Evolutionary conservation across 371 early-diverging fungal species (phyloP), one percentile per base, ranked within the genome.

Genomic region (Actinomortierella wolfii): DNA sequence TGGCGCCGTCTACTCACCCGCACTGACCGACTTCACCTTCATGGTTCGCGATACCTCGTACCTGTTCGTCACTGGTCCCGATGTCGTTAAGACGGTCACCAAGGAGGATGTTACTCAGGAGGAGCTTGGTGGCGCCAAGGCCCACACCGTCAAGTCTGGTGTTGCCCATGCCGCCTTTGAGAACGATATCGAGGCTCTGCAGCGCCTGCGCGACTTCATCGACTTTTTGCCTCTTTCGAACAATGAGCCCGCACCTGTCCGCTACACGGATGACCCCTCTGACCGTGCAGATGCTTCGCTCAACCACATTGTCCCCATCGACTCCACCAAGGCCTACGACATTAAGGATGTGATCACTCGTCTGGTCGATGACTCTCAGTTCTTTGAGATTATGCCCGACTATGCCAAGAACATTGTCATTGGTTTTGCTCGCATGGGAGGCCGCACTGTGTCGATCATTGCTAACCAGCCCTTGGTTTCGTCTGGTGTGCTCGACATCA

Each of bases 31-130:
- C 65, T 96, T 96, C 61, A 94, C 92, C 0, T 94, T 97, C 67
- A 97, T 97, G 98, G 97, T 97, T 7, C 85, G 90, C 21, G 94
- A 95, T 67, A 92, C 95, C 2, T 96, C 97, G n/a, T 92, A 96
- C 77, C 86, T 97, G 67, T 97, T 96, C 80, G 98, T 97, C 48
- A 97, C 98, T 3, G 98, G 98, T 11, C 98, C 98, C 2, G 97
- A 96, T 29, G 98, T 97, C 4, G 96, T 97, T 67, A 95, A 93
- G 83, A 92, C 95, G 4, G 97, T 97, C 54, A 95, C 95, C 29
- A 95, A 95, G 79, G 98, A 97, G 71, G 79, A 81, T 14, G 97
- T 97, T 13, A 92, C 94, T n/a, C 97, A 97, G 68, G 97, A 97
- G 76, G 92, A 90, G 57, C 85, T 97, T 18, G 98, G 98, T 44